Percentiles rank a stretch among this genome's conserved stretches.
Evolutionary conservation across 140 eudicot species (phyloP).

Genomic region (Bidens hawaiensis): DNA sequence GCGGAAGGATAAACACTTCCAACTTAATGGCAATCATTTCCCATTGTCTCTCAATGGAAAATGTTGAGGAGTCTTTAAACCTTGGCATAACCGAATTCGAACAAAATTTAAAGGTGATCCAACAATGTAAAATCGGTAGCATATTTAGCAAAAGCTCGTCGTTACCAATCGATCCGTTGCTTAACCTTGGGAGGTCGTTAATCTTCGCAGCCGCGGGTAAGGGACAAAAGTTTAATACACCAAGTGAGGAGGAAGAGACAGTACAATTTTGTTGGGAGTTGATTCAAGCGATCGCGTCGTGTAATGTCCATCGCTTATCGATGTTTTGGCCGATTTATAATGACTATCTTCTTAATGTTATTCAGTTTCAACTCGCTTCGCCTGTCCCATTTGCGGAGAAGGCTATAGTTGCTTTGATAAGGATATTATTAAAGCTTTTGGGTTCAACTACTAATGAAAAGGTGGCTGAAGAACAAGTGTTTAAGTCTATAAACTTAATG

Average conservation of each 20-base stretch:
- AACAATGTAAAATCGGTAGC: constrained; percentile 74
- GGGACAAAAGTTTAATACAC: constrained; percentile 89
- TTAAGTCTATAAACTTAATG: constrained; percentile 78
- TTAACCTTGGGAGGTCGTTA: constrained; percentile 68
- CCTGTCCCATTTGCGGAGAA: constrained; percentile 86
- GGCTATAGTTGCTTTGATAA: constrained; percentile 57
- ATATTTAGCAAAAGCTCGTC: constrained; percentile 62
- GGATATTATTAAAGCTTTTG: constrained; percentile 47
- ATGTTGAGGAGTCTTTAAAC: constrained; percentile 59
- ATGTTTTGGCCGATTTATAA: constrained; percentile 74
- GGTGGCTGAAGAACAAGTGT: constrained; percentile 57
- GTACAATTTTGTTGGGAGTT: constrained; percentile 93
- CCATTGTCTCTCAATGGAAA: constrained; percentile 68
- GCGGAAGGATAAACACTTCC: constrained; percentile 30
- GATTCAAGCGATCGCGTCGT: constrained; percentile 37
- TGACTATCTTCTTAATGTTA: constrained; percentile 53
- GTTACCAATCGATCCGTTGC: constrained; percentile 58
- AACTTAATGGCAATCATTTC: constrained; percentile 61
- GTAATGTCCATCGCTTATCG: constrained; percentile 47
- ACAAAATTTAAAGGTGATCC: constrained; percentile 75
- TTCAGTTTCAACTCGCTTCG: constrained; percentile 68
- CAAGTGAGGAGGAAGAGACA: constrained; percentile 85
- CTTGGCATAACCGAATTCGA: constrained; percentile 77
- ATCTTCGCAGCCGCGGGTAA: constrained; percentile 82
- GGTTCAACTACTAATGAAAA: constrained; percentile 43